A percentile compares a stretch with the other conserved stretches of the same genome.
Conservation (phyloP, 2,329 filamentous ascomycete genomes). For the Pyrenophora seminiperda region DNA sequence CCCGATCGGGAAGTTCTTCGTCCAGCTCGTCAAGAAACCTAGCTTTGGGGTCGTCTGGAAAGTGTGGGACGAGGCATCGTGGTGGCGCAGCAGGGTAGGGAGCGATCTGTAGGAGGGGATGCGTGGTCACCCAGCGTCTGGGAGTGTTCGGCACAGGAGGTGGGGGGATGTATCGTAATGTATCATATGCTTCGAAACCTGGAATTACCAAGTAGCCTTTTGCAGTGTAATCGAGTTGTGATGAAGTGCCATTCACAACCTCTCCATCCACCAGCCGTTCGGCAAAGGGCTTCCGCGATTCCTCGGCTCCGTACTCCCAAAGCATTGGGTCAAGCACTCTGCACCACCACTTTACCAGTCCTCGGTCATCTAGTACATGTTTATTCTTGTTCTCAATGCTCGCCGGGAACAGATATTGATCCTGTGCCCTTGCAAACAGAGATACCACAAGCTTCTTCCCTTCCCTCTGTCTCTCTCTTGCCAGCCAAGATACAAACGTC, state of each 20-base stretch:
- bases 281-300: slow-evolving; percentile 41
- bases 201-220: slow-evolving; percentile 86
- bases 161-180: slow-evolving; percentile 74
- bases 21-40: slow-evolving; percentile 88
- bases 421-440: slow-evolving; percentile 88
- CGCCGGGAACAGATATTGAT: slow-evolving; percentile 92
- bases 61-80: slow-evolving; percentile 83
- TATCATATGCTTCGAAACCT: slow-evolving; percentile 81
- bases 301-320: slow-evolving; percentile 54
- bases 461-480: slow-evolving; percentile 67
- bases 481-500: slow-evolving; percentile 76
- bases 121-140: slow-evolving; percentile 63
- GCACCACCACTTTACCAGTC: slow-evolving; percentile 95
- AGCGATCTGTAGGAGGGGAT: slow-evolving; percentile 75
- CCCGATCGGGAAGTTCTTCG: slow-evolving; percentile 70
- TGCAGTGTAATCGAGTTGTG: slow-evolving; percentile 48
- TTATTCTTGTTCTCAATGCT: slow-evolving; percentile 84
- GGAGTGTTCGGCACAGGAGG: slow-evolving; percentile 47
- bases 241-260: slow-evolving; percentile 23
- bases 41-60: slow-evolving; percentile 94
- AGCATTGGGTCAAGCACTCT: slow-evolving; percentile 80
- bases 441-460: slow-evolving; percentile 77
- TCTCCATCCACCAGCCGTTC: slow-evolving; percentile 38
- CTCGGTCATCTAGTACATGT: slow-evolving; percentile 89
- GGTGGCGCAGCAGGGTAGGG: slow-evolving; percentile 72